Evolutionary conservation across 345 rosid species (phyloP), one percentile per base, ranked within the genome.

Genomic region (Eucalyptus cladocalyx): DNA sequence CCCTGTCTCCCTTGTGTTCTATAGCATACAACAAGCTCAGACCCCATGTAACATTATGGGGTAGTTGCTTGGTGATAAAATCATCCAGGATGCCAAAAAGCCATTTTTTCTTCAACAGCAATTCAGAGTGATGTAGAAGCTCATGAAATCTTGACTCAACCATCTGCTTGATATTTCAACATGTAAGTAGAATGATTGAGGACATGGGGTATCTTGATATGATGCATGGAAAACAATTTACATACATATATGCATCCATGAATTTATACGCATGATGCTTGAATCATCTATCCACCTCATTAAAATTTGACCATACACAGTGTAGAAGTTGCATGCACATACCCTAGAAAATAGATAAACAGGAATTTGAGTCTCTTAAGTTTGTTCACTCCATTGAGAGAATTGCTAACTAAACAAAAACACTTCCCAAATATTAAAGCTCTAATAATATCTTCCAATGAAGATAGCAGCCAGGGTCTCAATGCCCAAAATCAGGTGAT

Each of bases 1-100:
- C 97, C 92, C 97, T 93, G 91, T 98, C 99, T 90, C 99, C 99
- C 91, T 90, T 95, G 95, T 96, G 99, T 89, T 98, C 99, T 90
- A 97, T 87, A 72, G 98, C 98, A 94, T 97, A 98, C 91, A 98
- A 89, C 93, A 98, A 95, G 92, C 99, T 98, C 95, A 98, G 93
- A 43, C 98, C 97, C 99, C 99, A 98, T 30, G 99, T 98, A 89
- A 97, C 99, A 89, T 97, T 97, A 92, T 96, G 95, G 45, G 99
- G 99, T 58, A 98, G 97, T 92, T 97, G 99, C 94, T 97, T 97
- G n/a, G 99, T 98, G 86, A 98, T 97, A 91, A 97, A 98, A 93
- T 96, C 97, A 92, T 98, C 99, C 45, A 98, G 89, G 88, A 98
- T 94, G 58, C 98, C 99, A 91, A 93, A 97, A 83, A 95, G 86